Conservation (phyloP, 164 flowering plant genomes). For the Protea cynaroides region DNA sequence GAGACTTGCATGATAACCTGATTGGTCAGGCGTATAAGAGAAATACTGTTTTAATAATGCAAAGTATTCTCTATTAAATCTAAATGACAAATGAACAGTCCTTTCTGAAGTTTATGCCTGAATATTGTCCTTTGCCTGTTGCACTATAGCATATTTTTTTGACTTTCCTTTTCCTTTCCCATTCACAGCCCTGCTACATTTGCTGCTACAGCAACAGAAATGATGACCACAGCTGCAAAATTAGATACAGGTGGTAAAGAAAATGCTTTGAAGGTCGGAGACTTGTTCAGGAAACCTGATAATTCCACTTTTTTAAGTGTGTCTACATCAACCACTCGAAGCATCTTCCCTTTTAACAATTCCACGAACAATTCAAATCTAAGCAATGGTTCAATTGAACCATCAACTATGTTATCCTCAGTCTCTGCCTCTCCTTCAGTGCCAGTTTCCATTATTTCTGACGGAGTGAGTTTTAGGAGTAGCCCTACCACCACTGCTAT, state of each 20-base stretch:
- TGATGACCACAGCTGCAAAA: slow-evolving; percentile 17
- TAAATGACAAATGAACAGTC: too few relatives aligned
- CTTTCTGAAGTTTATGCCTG: too few relatives aligned
- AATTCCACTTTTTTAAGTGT: slow-evolving; percentile 13
- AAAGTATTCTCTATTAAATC: too few relatives aligned
- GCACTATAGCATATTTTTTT: neutral
- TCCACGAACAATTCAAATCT: slow-evolving; percentile 20
- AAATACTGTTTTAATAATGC: too few relatives aligned
- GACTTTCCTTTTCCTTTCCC: neutral
- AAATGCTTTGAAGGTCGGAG: slow-evolving; percentile 11
- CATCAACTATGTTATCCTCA: slow-evolving; percentile 23
- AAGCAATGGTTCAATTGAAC: slow-evolving; percentile 34
- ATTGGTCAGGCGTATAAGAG: too few relatives aligned
- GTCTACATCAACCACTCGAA: slow-evolving; percentile 23
- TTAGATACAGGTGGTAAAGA: slow-evolving; percentile 22
- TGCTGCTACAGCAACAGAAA: slow-evolving; percentile 11
- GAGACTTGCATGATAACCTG: too few relatives aligned
- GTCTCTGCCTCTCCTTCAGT: slow-evolving; percentile 12
- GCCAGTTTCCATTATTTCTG: neutral
- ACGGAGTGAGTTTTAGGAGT: neutral
- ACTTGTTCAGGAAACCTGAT: slow-evolving; percentile 19
- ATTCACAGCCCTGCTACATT: slow-evolving; percentile 28
- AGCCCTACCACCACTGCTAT: slow-evolving; percentile 10
- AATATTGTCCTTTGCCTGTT: neutral
- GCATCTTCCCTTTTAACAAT: slow-evolving; percentile 25